These are phyloP conservation scores for Phytopythium sindhum DNA, from an alignment of 352 stramenopile genomes.

Conservation along the genomic window DNA sequence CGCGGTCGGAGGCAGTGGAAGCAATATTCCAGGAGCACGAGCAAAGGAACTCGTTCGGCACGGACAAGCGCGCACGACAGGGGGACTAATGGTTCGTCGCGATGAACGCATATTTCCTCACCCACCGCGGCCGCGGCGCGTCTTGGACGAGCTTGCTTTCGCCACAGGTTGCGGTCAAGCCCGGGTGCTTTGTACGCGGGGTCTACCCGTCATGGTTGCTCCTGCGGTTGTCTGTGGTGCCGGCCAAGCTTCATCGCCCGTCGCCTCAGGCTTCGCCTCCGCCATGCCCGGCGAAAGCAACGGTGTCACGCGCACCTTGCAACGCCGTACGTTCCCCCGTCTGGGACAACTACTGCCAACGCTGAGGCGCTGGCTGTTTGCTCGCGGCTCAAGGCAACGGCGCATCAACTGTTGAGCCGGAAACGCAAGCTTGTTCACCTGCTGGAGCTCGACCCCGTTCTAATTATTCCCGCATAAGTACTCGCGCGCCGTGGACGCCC, in stretches of 20 bases:
- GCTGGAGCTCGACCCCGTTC: neutral
- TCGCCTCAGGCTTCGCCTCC: too few relatives aligned
- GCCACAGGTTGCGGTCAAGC: neutral
- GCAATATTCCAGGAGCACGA: neutral
- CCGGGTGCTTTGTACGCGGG: neutral
- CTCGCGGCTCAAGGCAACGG: neutral
- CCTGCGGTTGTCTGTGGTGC: too few relatives aligned
- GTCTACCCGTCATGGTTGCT: neutral
- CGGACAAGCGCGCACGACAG: constrained; percentile 5
- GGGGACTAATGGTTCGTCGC: neutral
- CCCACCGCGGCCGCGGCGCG: neutral
- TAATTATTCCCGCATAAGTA: neutral
- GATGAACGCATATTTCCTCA: neutral
- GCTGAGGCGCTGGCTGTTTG: neutral
- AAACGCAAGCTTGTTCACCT: neutral
- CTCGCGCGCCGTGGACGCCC: neutral
- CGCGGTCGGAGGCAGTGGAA: neutral
- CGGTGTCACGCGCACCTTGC: too few relatives aligned
- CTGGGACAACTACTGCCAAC: neutral
- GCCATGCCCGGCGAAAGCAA: too few relatives aligned
- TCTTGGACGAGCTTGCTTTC: neutral
- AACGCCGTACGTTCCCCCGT: too few relatives aligned
- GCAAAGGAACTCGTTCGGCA: neutral
- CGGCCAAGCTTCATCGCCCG: too few relatives aligned
- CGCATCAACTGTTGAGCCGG: neutral